Conservation (phyloP, 305 asterid genomes). For the Plantago coronopus region DNA sequence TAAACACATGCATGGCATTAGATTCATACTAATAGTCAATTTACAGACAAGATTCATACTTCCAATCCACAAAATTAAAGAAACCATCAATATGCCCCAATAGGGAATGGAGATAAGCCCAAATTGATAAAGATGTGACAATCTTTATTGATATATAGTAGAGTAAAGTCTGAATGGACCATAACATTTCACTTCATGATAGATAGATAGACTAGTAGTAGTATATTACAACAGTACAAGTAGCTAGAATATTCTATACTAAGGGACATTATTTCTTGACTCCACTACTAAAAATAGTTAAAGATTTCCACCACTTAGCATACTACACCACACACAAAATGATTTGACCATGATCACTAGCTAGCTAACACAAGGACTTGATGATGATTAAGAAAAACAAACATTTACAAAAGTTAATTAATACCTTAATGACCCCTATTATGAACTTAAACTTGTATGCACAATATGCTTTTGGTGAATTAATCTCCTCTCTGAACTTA, state of each 20-base stretch:
- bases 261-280: not conserved
- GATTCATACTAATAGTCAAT: no score
- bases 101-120: not conserved
- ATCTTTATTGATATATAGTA: not conserved
- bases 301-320: slow-evolving; percentile 1
- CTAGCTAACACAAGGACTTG: not conserved
- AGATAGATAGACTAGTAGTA: not conserved
- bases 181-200: not conserved
- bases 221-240: not conserved
- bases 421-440: slow-evolving; percentile 1
- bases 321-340: not conserved
- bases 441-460: slow-evolving; percentile 24
- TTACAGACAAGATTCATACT: no score
- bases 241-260: not conserved
- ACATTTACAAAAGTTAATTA: slow-evolving; percentile 27
- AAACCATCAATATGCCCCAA: no score
- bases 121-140: not conserved
- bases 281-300: slow-evolving; percentile 5
- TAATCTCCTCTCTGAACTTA: no score
- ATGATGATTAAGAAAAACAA: slow-evolving; percentile 5
- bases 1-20: no score
- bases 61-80: no score
- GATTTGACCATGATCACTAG: not conserved
- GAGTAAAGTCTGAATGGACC: slow-evolving; percentile 7
- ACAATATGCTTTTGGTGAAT: slow-evolving; percentile 26